phyloP scores from a whole-genome alignment of 2,329 filamentous ascomycete genomes.

The Sordariomycetes sp. region DNA sequence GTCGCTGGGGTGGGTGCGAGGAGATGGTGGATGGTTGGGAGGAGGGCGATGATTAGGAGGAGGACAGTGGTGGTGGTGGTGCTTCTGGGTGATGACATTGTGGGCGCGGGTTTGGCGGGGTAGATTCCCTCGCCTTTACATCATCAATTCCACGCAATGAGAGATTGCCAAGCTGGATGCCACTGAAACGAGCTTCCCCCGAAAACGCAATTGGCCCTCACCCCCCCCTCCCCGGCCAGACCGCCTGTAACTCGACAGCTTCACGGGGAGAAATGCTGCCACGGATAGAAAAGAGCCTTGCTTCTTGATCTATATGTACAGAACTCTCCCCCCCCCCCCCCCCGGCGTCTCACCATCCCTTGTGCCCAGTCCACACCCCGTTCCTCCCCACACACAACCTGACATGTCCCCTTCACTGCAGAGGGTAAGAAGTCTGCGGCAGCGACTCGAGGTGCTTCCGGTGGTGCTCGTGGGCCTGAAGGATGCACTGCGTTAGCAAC shows the following conservation, averaged over 20 bases:
- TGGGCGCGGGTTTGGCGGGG: not conserved
- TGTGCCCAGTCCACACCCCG: not conserved
- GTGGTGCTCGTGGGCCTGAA: slow-evolving; percentile 80
- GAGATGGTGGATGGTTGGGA: not conserved
- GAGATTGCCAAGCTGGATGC: not conserved
- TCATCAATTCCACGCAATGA: not conserved
- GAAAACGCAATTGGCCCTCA: not conserved
- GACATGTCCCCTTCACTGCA: slow-evolving; percentile 29
- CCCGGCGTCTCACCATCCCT: not conserved
- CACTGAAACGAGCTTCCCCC: not conserved
- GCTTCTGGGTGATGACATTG: slow-evolving; percentile 8
- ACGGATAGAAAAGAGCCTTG: not conserved
- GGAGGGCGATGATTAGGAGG: slow-evolving; percentile 20
- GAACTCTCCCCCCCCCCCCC: not conserved
- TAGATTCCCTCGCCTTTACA: not conserved
- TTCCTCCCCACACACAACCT: not conserved
- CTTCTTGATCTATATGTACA: not conserved
- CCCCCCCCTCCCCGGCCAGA: not conserved
- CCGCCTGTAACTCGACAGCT: not conserved
- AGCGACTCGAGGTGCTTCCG: slow-evolving; percentile 72
- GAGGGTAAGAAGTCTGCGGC: slow-evolving; percentile 68
- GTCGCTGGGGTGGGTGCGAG: not conserved
- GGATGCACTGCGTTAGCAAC: not conserved
- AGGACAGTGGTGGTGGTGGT: slow-evolving; percentile 27
- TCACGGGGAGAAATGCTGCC: not conserved